Conservation (phyloP, 2,329 filamentous ascomycete species). For the Calycina marina region DNA sequence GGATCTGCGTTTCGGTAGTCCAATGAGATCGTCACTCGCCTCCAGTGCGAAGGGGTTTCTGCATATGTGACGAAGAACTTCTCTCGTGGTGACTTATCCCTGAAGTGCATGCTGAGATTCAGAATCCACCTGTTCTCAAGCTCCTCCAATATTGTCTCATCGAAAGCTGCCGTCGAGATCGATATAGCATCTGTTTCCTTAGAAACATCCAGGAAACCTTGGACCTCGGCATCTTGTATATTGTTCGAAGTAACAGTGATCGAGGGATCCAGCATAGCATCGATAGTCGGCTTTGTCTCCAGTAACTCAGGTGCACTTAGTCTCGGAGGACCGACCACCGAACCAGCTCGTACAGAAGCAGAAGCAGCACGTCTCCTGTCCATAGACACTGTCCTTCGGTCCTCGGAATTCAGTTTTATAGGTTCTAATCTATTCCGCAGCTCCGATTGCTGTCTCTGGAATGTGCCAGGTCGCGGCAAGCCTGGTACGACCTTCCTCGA, state of each 20-base stretch:
- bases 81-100: constrained; percentile 80
- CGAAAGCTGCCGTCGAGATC: constrained; percentile 29
- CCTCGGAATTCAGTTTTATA: constrained; percentile 43
- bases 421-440: constrained; percentile 58
- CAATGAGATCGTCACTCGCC: constrained; percentile 80
- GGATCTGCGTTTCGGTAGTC: constrained; percentile 74
- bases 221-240: constrained; percentile 10
- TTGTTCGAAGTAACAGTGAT: constrained; percentile 4
- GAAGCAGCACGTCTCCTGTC: constrained; percentile 29
- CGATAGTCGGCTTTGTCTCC: constrained; percentile 13
- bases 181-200: constrained; percentile 17
- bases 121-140: constrained; percentile 85
- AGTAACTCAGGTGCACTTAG: constrained; percentile 20
- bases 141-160: constrained; percentile 59
- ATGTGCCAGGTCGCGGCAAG: constrained; percentile 62
- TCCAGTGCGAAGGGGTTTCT: constrained; percentile 64
- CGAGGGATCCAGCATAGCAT: constrained; percentile 9
- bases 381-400: constrained; percentile 57
- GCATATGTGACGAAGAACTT: constrained; percentile 98
- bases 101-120: constrained; percentile 96
- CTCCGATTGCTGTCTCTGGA: constrained; percentile 74
- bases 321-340: constrained; percentile 10
- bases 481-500: constrained; percentile 56
- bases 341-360: constrained; percentile 13
- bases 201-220: constrained; percentile 17